Evolutionary conservation across 2,329 filamentous ascomycete genomes (phyloP), one percentile per base, ranked within the genome.

Genomic region (Trichoderma guizhouense): DNA sequence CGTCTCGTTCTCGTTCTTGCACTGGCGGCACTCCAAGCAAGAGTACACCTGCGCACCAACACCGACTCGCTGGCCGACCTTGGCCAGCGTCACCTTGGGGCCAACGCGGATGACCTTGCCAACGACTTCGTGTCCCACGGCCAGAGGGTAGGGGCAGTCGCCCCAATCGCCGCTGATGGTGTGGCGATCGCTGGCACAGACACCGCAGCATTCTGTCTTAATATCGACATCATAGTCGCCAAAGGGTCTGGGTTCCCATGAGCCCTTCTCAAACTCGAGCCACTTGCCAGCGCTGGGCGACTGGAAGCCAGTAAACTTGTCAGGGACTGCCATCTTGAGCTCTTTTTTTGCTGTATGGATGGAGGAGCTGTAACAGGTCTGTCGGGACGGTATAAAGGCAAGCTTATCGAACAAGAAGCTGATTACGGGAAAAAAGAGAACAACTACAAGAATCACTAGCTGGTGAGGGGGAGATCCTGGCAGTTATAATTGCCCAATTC

Each of bases 141-240:
- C 88, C 58, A 92, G 84, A 60, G 90, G 90, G 69, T 88, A 90
- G 53, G 86, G 83, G 74, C 89, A 88, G 43, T 82, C 84, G 72
- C 89, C 90, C 91, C 91, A 93, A 73, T 91, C 90, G 74, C 90
- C 90, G 77, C 81, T 89, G 79, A 93, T 87, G 72, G 89, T 93
- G 82, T 93, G 91, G 62, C 92, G 84, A 78, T 94, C 91, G 75
- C 88, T 91, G 76, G 91, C 89, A 80, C 92, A 94, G 68, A 94
- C 86, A 78, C 93, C 92, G 78, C 93, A 95, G 79, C 89, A 91
- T 75, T 94, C 90, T 77, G 97, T 91, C 85, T 95, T 92, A 82
- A 97, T 89, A 80, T 97, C 94, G 77, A 97, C 89, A 79, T 97
- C 94, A 82, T 93, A 88, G 80, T 95, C 93, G 75, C 91, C 93